Conservation (phyloP, 148 eudicot genomes). For the Silene uniflora region DNA sequence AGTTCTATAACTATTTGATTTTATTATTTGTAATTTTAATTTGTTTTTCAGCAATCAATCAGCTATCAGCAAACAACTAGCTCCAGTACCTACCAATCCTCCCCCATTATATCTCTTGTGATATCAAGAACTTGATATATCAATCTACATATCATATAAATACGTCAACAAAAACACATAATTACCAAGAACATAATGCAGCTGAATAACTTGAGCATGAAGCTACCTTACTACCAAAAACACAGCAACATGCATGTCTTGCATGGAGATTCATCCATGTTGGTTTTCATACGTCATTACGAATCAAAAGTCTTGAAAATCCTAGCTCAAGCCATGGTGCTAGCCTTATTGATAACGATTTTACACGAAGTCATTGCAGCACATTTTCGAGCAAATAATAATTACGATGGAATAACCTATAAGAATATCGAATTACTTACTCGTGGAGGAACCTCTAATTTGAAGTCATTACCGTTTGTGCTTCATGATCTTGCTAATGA, state of each 20-base stretch:
- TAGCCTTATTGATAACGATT: constrained; percentile 31
- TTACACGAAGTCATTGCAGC: constrained; percentile 25
- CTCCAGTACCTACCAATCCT: not conserved
- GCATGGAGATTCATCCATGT: constrained; percentile 23
- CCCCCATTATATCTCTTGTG: not conserved
- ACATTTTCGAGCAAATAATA: constrained; percentile 2
- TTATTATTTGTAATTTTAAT: not conserved
- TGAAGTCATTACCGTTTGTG: constrained; percentile 27
- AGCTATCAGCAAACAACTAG: not conserved
- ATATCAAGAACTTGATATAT: not conserved
- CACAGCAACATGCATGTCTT: constrained; percentile 19
- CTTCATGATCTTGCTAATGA: constrained; percentile 45
- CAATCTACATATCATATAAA: not conserved
- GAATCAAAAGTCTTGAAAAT: constrained; percentile 29
- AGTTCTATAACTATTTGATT: too few species aligned
- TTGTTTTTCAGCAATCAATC: constrained; percentile 17
- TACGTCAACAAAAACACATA: not conserved
- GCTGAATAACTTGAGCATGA: constrained; percentile 26
- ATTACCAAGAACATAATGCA: constrained; percentile 3
- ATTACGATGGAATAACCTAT: not conserved
- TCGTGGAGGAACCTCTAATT: constrained; percentile 3
- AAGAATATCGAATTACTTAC: constrained; percentile 4
- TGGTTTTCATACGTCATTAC: constrained; percentile 20
- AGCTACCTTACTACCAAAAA: constrained; percentile 28
- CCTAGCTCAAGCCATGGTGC: constrained; percentile 31